Evolutionary conservation across 345 rosid species (phyloP).

Genomic region (Citrus australasica): DNA sequence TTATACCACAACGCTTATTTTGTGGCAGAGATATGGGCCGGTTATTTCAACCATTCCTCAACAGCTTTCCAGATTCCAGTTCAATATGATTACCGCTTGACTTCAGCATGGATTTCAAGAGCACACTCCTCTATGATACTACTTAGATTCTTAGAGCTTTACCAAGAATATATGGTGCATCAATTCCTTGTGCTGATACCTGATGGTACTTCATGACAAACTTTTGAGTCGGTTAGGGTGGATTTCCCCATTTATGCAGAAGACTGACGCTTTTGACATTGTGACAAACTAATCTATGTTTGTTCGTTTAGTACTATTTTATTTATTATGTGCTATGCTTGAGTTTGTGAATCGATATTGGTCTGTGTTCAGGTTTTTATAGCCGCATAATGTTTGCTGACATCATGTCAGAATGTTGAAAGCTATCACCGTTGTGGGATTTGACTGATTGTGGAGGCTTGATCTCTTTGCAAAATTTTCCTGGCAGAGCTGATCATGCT

Average conservation of each 20-base stretch:
- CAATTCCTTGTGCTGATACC: neutral
- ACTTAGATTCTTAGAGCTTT: neutral
- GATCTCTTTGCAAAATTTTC: neutral
- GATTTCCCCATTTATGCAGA: constrained; percentile 9
- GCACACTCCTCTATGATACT: neutral
- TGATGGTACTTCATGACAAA: neutral
- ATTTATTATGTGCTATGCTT: neutral
- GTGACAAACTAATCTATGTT: neutral
- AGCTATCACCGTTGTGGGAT: neutral
- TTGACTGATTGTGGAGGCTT: neutral
- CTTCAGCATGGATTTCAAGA: constrained; percentile 12
- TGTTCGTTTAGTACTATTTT: neutral
- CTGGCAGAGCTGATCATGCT: neutral
- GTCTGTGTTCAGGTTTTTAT: neutral
- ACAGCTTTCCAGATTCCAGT: constrained; percentile 96
- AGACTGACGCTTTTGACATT: neutral
- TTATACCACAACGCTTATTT: neutral
- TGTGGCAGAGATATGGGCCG: constrained; percentile 85
- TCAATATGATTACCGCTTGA: constrained; percentile 83
- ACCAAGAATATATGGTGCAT: neutral
- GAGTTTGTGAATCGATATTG: neutral
- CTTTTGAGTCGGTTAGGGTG: constrained; percentile 5
- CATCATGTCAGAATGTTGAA: too few species aligned
- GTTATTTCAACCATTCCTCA: constrained; percentile 96
- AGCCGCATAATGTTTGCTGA: neutral